Evolutionary conservation across 768 basidiomycete genomes (phyloP).

Genomic region (Pleurotus djamor): DNA sequence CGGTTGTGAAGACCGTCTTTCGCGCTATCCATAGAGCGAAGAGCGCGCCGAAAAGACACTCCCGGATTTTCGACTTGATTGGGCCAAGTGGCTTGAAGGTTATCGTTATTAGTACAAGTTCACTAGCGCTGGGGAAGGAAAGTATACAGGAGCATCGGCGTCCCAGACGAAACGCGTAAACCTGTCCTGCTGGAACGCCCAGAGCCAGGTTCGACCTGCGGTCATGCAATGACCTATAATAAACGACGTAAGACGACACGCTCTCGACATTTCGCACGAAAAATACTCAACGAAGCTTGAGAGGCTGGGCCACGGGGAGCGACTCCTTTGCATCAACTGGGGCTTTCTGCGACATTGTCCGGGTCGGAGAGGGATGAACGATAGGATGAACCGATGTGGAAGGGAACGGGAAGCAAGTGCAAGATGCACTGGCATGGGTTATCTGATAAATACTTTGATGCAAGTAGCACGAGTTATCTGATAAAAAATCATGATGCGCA

Average conservation of each 20-base stretch:
- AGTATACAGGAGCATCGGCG: not conserved
- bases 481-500: too few relatives aligned
- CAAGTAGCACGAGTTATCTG: too few relatives aligned
- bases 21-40: conserved; percentile 3
- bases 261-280: not conserved
- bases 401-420: not conserved
- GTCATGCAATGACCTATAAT: conserved; percentile 1
- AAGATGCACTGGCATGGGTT: not conserved
- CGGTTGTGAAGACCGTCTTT: conserved; percentile 1
- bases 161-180: conserved; percentile 1
- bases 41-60: conserved; percentile 1
- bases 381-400: not conserved
- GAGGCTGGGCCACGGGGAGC: not conserved
- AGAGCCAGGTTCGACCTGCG: conserved; percentile 4
- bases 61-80: not conserved
- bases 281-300: not conserved
- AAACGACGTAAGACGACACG: not conserved
- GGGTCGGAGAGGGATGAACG: not conserved
- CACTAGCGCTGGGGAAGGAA: not conserved
- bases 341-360: not conserved
- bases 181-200: not conserved
- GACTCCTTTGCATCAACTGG: not conserved
- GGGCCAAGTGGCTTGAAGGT: not conserved
- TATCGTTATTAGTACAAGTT: not conserved
- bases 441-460: not conserved